These are phyloP conservation scores for Pseudopyricularia javanii DNA, from an alignment of 2,329 filamentous ascomycete species.

Conservation along the genomic window DNA sequence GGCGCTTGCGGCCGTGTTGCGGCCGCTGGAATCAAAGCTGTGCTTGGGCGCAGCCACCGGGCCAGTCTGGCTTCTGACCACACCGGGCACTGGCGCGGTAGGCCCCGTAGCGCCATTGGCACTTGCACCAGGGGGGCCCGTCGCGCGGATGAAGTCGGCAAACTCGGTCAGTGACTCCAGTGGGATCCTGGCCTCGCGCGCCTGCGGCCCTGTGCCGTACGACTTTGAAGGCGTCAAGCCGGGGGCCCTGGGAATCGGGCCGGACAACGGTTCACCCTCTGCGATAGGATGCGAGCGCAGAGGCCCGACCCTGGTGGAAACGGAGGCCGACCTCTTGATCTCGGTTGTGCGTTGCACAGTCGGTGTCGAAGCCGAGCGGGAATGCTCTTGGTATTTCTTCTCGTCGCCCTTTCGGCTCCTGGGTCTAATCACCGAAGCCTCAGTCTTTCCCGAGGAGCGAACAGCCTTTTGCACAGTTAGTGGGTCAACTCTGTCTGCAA, in stretches of 20 bases:
- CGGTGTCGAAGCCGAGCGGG: slow-evolving; percentile 34
- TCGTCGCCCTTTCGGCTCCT: slow-evolving; percentile 33
- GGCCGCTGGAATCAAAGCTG: slow-evolving; percentile 18
- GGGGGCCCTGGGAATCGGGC: slow-evolving; percentile 17
- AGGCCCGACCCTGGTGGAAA: slow-evolving; percentile 21
- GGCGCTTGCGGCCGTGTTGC: slow-evolving; percentile 14
- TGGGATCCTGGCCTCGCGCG: slow-evolving; percentile 62
- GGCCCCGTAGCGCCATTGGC: slow-evolving; percentile 18
- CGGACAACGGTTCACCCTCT: slow-evolving; percentile 12
- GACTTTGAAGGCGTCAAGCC: slow-evolving; percentile 18
- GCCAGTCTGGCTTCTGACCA: slow-evolving; percentile 4
- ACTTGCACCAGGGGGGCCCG: slow-evolving; percentile 58
- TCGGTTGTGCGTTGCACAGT: slow-evolving; percentile 22
- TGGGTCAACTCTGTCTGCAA: slow-evolving; percentile 5
- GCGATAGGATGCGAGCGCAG: slow-evolving; percentile 21
- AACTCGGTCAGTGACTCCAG: slow-evolving; percentile 69
- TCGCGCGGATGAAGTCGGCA: slow-evolving; percentile 80
- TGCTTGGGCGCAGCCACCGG: slow-evolving; percentile 11
- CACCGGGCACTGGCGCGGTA: neutral
- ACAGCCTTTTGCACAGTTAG: slow-evolving; percentile 18
- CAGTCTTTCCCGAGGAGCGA: slow-evolving; percentile 23
- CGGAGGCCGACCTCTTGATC: slow-evolving; percentile 18
- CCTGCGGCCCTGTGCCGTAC: slow-evolving; percentile 22
- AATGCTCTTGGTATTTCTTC: slow-evolving; percentile 21
- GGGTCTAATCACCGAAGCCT: slow-evolving; percentile 26